These are phyloP conservation scores for Trichoderma gracile DNA, from an alignment of 2,329 filamentous ascomycete species.

Conservation along the genomic window DNA sequence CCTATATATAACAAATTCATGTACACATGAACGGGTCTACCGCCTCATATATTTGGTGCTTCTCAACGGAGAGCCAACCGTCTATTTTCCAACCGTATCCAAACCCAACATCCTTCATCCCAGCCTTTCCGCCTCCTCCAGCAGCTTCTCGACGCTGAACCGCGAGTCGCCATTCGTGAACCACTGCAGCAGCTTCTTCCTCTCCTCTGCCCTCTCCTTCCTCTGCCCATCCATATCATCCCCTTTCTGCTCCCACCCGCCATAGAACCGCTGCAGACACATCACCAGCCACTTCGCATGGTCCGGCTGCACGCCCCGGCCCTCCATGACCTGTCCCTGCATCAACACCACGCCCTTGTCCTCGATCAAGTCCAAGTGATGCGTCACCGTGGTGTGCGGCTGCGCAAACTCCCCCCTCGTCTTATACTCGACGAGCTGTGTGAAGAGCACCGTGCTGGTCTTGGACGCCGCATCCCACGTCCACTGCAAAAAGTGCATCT, in stretches of 20 bases:
- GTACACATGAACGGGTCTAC: neutral
- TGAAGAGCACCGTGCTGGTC: slow-evolving; percentile 83
- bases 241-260: slow-evolving; percentile 57
- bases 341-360: slow-evolving; percentile 80
- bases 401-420: slow-evolving; percentile 82
- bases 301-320: slow-evolving; percentile 72
- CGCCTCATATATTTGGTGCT: neutral
- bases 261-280: slow-evolving; percentile 94
- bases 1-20: slow-evolving; percentile 14
- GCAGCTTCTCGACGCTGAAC: slow-evolving; percentile 80
- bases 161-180: slow-evolving; percentile 75
- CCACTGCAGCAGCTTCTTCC: slow-evolving; percentile 73
- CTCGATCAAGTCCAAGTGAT: slow-evolving; percentile 77
- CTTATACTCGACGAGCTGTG: slow-evolving; percentile 91
- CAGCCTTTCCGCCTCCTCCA: slow-evolving; percentile 88
- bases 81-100: neutral
- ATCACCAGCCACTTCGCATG: slow-evolving; percentile 90
- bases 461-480: slow-evolving; percentile 70
- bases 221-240: slow-evolving; percentile 41
- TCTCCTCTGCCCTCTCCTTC: slow-evolving; percentile 60
- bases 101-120: slow-evolving; percentile 38
- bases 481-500: slow-evolving; percentile 97
- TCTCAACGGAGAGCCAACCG: too few relatives aligned
- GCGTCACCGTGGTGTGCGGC: slow-evolving; percentile 91
- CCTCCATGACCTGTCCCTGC: slow-evolving; percentile 76